Percentiles rank a stretch among this genome's conserved stretches.
These are phyloP conservation scores for Piromyces finnis DNA, from an alignment of 192 early-diverging fungal genomes.

Conservation along the genomic window DNA sequence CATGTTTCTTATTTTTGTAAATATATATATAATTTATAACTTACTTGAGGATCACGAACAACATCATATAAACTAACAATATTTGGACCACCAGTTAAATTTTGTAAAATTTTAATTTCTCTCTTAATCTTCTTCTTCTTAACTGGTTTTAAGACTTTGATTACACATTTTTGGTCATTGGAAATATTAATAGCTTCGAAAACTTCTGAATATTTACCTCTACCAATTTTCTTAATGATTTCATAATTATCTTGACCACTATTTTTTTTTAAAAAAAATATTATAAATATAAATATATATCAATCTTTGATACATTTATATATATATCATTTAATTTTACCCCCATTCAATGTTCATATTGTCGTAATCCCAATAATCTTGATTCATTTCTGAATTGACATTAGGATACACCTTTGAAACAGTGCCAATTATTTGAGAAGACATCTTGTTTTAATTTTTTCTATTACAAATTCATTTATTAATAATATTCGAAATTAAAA, in stretches of 20 bases:
- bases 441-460: neutral
- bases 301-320: too few relatives aligned
- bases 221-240: constrained; percentile 90
- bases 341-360: constrained; percentile 84
- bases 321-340: constrained; percentile 19
- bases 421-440: neutral
- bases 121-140: constrained; percentile 99
- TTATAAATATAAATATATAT: too few relatives aligned
- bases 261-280: too few relatives aligned
- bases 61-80: constrained; percentile 82
- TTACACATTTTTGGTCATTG: constrained; percentile 78
- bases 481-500: too few relatives aligned
- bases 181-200: constrained; percentile 94
- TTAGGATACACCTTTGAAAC: constrained; percentile 80
- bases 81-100: constrained; percentile 85
- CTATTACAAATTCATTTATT: neutral
- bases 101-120: constrained; percentile 98
- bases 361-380: constrained; percentile 94
- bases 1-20: too few relatives aligned
- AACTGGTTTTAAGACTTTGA: constrained; percentile 98
- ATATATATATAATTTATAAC: neutral
- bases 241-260: constrained; percentile 92
- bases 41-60: constrained; percentile 79
- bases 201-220: constrained; percentile 98
- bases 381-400: constrained; percentile 61